Base-by-base conservation (phyloP, 2,329 filamentous ascomycete species). In the Trichoderma sp. region DNA sequence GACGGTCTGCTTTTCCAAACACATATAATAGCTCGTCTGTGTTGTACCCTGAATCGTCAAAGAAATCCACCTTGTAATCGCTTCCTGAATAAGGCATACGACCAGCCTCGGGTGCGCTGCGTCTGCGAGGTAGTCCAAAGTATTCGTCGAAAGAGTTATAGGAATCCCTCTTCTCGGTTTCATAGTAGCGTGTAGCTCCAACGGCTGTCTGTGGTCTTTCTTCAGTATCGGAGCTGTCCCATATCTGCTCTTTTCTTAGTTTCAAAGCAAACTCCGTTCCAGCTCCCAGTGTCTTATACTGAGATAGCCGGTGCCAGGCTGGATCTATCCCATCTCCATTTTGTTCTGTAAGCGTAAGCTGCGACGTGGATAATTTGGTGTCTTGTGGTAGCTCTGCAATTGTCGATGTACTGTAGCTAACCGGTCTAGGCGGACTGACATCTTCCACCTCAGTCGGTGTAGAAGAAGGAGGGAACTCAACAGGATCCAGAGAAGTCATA, bases 401-500 rank as follows among this genome's bases (percentile, higher is more conserved):
- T 6, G 34, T 53, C 9, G 56, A 30, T 12, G 12, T 15, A 3
- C 43, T 28, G n/a, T 21, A 36, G 11, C 9, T 53, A 12, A 2
- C 18, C 1, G 47, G 18, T 21, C 6, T 24, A 4, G 51, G 72
- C 15, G 69, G 68, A 18, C 71, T 65, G 1, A 74, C 69, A 0
- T 74, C 69, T 18, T 64, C 71, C 11, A 69, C 68, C 43, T 78
- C 73, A 6, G 39, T 34, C 1, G 56, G 62, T 12, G 28, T 32
- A 15, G 56, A 14, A 47, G 28, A 5, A 18, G 21, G 11, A 14
- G 7, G 1, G 4, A 43, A 18, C 32, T 63, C 60, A n/a, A 26
- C 73, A 1, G 80, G 74, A 2, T 82, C 71, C 26, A 88, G 79
- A 26, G 30, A 12, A 34, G 43, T 12, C 64, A 73, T 60, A 0